Evolutionary conservation across 768 basidiomycete species (phyloP), one percentile per base, ranked within the genome.

Genomic region (Boletus fagicola): DNA sequence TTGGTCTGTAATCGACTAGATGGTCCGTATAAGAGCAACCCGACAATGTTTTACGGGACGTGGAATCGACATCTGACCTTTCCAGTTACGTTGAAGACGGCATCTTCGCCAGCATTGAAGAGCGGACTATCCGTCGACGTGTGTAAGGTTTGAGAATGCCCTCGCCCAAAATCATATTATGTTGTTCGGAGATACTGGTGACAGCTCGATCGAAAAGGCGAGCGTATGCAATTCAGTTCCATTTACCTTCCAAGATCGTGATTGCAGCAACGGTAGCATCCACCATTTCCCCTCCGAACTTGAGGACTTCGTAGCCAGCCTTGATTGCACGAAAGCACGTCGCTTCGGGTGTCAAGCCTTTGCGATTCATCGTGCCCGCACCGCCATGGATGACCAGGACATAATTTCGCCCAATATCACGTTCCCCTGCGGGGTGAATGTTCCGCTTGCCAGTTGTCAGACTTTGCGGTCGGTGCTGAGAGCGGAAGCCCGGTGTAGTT

Each of bases 251-350:
- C 80, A 94, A 75, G 16, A 77, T 70, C 0, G 82, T 75, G 9
- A 91, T 90, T 0, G 91, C 88, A 11, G 88, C 86, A 3, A 88
- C 85, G 5, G 79, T 83, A 18, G 91, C 90, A 67, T 93, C 89
- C 79, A 94, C 84, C 5, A 92, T 90, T 66, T 90, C 88, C 2
- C 26, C 26, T 26, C 26, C 26, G 26, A 26, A 9, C 8, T 30
- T 30, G 30, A 30, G 30, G 30, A 9, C 30, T 9, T 9, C 3
- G 30, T 30, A 30, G 30, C 30, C 30, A 30, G 30, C 30, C 30
- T 9, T 60, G 42, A 94, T 73, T 1, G 91, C 84, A 3, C 70
- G 68, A 10, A 70, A n/a, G n/a, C n/a, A n/a, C n/a, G n/a, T n/a
- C n/a, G n/a, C 78, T 58, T 85, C 81, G 3, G 84, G 85, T 1